Base-by-base conservation (phyloP, 768 basidiomycete species). In the Lentinula aciculospora region DNA sequence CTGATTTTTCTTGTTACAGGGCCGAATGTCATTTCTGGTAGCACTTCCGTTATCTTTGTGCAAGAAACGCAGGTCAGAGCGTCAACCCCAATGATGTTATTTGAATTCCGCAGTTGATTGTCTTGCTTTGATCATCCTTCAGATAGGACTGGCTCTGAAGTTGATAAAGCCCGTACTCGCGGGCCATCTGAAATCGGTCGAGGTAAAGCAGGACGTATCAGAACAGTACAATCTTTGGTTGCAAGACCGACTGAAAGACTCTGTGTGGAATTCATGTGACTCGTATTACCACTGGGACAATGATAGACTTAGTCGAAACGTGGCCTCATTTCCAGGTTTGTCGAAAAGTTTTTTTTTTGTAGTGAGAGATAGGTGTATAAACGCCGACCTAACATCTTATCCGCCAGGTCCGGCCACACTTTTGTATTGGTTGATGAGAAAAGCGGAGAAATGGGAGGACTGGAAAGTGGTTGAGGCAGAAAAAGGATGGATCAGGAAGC, bases 11-110 rank as follows among this genome's bases (percentile, higher is more conserved):
- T 29, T 42, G 6, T 3, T 44, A 44, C 56, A 81, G 80, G 81
- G 0, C 83, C 84, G 3, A 86, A 86, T 64, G 76, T 76, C 32
- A 78, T 76, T 28, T 73, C 80, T 7, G 84, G 83, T 13, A 84
- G 85, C 62, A 79, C 78, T 8, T 84, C 84, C 25, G 73, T 81
- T 34, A 72, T 85, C 47, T 84, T 81, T 64, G 74, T 72, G 53
- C 74, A 80, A 60, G 84, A 85, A 65, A 71, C 75, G 6, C 82
- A 85, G 76, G 83, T 80, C 44, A 50, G 49, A 21, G 39, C 58
- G 15, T 56, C 17, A 37, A n/a, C n/a, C 31, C 25, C 21, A 23
- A 9, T 21, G 9, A 23, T 23, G 19, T n/a, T 17, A 39, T 36
- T 17, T 15, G 7, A 7, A 21, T 13, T 23, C 21, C 25, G 51